phyloP scores from a whole-genome alignment of 441 rosid species.

The Francoa sonchifolia region DNA sequence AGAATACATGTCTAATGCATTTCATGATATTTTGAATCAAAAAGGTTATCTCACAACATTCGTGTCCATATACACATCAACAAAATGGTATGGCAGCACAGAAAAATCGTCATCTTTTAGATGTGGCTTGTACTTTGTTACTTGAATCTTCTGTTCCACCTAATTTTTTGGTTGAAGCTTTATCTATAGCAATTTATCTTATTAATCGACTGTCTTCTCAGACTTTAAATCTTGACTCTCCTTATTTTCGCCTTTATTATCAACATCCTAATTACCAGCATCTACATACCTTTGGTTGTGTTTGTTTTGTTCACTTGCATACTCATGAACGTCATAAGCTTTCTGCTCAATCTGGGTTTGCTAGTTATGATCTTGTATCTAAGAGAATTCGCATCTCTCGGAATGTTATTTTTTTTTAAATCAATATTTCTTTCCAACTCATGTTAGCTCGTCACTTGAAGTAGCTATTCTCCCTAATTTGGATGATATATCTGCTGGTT shows the following conservation, averaged over 20 bases:
- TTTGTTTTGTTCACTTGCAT: neutral
- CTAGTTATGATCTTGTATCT: neutral
- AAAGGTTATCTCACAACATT: too few species aligned
- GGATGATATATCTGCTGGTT: neutral
- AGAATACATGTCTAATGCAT: neutral
- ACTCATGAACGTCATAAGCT: neutral
- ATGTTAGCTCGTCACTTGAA: neutral
- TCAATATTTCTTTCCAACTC: neutral
- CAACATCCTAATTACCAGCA: neutral
- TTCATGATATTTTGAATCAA: neutral
- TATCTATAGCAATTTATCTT: neutral
- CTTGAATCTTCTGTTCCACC: neutral
- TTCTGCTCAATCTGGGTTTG: neutral
- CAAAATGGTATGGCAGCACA: neutral
- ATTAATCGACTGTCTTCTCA: neutral
- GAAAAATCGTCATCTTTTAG: neutral
- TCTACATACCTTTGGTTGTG: neutral
- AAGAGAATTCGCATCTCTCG: neutral
- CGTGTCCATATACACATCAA: neutral
- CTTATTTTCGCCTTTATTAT: neutral
- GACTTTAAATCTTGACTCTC: neutral
- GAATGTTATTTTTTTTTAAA: neutral
- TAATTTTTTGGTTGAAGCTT: neutral
- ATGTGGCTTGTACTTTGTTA: neutral
- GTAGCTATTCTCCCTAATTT: neutral